Evolutionary conservation across 2,329 filamentous ascomycete genomes (phyloP), one percentile per base, ranked within the genome.

Genomic region (Stachybotrys elegans): DNA sequence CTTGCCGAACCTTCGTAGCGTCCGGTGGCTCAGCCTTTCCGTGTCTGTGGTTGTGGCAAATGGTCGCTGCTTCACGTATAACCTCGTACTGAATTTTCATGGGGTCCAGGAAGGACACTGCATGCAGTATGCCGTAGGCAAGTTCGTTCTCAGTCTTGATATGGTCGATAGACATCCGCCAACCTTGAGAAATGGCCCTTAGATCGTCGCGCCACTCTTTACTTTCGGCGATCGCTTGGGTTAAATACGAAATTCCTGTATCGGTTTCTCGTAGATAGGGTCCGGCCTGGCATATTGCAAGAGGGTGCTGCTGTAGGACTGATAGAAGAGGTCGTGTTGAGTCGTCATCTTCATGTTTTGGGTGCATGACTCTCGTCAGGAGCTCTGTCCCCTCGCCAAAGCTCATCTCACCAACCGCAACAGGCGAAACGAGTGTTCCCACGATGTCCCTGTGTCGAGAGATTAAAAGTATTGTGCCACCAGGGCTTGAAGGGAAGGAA

Each of bases 391-490:
- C 48, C 40, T 63, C 52, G 2, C 46, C 29, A 0, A 1, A 0
- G 3, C 40, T 50, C 60, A 65, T 62, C n/a, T 50, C 19, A 4
- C 64, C 48, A 1, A 51, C 55, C 42, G 48, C 47, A 6, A 43
- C 21, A 2, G 38, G 0, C 2, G 50, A 48, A 2, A 64, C 52
- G 11, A 65, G 51, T 3, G 40, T 59, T 1, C 52, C 56, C 6
- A 40, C 42, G 35, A 63, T 59, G 5, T 43, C 43, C 21, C 48
- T 46, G 44, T 64, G 58, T 3, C 58, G 56, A 12, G 58, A 62
- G 16, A 54, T 64, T 61, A 58, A 65, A 3, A 66, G 31, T 0
- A 65, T 47, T 5, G 53, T 56, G 13, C 61, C 61, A n/a, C n/a
- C n/a, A n/a, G n/a, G n/a, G n/a, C n/a, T n/a, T n/a, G n/a, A n/a